Evolutionary conservation across 805 yeast genomes (phyloP).

Genomic region (Candida nonsorbophila): DNA sequence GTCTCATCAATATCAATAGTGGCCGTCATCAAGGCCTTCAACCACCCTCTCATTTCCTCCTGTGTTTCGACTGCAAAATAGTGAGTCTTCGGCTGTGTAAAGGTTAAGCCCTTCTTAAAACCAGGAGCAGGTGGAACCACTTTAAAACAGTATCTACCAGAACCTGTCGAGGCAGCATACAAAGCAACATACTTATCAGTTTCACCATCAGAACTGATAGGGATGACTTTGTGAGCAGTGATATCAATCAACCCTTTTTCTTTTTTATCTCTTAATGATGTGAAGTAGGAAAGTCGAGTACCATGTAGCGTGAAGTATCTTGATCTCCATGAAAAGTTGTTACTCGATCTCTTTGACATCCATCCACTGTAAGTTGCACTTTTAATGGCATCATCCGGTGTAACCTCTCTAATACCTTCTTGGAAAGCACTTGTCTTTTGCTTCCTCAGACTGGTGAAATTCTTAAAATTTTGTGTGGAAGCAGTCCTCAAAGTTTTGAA

Average conservation of each 20-base stretch:
- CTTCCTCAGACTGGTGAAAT: constrained; percentile 45
- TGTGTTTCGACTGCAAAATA: constrained; percentile 90
- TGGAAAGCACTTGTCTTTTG: constrained; percentile 72
- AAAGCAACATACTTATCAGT: constrained; percentile 76
- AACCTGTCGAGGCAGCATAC: constrained; percentile 89
- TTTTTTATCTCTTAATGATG: constrained; percentile 66
- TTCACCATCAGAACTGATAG: constrained; percentile 42
- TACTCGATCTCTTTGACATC: constrained; percentile 88
- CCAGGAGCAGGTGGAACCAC: constrained; percentile 98
- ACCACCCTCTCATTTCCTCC: constrained; percentile 93
- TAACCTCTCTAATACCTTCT: constrained; percentile 77
- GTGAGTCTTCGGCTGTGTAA: constrained; percentile 93
- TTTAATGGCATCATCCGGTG: constrained; percentile 74
- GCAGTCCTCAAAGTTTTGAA: constrained; percentile 50
- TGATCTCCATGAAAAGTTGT: constrained; percentile 82
- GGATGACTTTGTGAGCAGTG: constrained; percentile 87
- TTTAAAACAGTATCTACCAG: constrained; percentile 91
- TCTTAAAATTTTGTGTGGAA: constrained; percentile 46
- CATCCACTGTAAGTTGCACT: constrained; percentile 83
- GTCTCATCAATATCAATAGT: constrained; percentile 94
- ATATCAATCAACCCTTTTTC: constrained; percentile 95
- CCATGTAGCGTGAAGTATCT: constrained; percentile 86
- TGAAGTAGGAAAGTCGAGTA: constrained; percentile 85
- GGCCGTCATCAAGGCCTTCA: constrained; percentile 90
- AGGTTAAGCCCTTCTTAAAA: constrained; percentile 86